Percentiles rank a stretch among this genome's conserved stretches.
Evolutionary conservation across 345 rosid species (phyloP).

Genomic region (Chamaenerion angustifolium): DNA sequence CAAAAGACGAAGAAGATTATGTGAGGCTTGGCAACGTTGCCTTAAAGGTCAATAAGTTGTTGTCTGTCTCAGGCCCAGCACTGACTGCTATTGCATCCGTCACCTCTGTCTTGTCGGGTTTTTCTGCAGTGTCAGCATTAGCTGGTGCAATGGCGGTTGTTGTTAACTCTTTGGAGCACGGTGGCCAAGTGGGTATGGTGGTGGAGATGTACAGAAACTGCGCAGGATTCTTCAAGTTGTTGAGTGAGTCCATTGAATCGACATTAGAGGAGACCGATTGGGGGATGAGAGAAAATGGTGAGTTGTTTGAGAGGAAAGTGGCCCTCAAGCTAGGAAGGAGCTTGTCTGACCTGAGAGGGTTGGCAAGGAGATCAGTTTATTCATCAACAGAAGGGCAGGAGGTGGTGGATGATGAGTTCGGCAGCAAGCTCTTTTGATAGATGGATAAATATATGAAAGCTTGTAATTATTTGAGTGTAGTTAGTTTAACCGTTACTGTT

Average conservation of each 20-base stretch:
- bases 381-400: constrained; percentile 1
- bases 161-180: constrained; percentile 11
- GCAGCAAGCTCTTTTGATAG: no score
- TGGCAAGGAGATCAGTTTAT: constrained; percentile 9
- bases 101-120: background rate
- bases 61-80: constrained; percentile 9
- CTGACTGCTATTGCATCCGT: constrained; percentile 10
- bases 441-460: no score
- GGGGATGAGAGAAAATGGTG: constrained; percentile 11
- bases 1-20: constrained; percentile 32
- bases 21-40: constrained; percentile 20
- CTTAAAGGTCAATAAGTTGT: constrained; percentile 7
- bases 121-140: background rate
- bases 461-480: no score
- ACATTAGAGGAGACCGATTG: constrained; percentile 8
- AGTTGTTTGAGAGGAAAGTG: constrained; percentile 15
- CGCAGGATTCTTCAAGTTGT: constrained; percentile 13
- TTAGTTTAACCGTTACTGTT: no score
- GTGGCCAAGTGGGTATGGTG: constrained; percentile 15
- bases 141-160: constrained; percentile 6
- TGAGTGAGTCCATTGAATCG: constrained; percentile 11
- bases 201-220: constrained; percentile 18
- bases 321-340: constrained; percentile 21
- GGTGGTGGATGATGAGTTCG: no score
- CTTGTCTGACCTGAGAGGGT: constrained; percentile 13